These are phyloP conservation scores for Euphrasia arctica DNA, from an alignment of 305 asterid genomes.

Conservation along the genomic window DNA sequence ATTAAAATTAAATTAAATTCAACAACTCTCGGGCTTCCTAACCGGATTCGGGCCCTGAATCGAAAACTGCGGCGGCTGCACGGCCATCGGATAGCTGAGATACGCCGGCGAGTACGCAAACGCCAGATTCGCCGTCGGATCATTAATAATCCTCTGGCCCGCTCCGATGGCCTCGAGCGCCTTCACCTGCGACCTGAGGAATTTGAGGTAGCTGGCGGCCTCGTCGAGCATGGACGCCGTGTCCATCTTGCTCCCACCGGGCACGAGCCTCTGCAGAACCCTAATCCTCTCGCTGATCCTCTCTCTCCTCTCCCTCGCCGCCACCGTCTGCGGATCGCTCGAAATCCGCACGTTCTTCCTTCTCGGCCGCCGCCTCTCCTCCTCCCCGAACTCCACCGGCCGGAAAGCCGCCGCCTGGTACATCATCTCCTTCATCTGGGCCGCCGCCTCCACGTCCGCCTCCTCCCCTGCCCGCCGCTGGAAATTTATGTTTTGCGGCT, in stretches of 20 bases:
- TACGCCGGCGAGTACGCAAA: slow-evolving; percentile 40
- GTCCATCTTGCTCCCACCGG: slow-evolving; percentile 96
- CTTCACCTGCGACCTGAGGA: slow-evolving; percentile 73
- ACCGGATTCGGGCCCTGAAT: slow-evolving; percentile 32
- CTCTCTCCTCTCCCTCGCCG: slow-evolving; percentile 93
- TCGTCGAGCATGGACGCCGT: slow-evolving; percentile 99
- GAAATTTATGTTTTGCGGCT: slow-evolving; percentile 52
- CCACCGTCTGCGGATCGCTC: slow-evolving; percentile 88
- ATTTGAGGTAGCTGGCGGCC: slow-evolving; percentile 89
- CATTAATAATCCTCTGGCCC: slow-evolving; percentile 31
- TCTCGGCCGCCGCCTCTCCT: slow-evolving; percentile 59
- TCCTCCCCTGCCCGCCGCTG: slow-evolving; percentile 50
- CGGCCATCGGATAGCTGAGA: slow-evolving; percentile 43
- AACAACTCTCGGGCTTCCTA: slow-evolving; percentile 29
- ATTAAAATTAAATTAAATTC: too few relatives aligned
- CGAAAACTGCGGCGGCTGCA: slow-evolving; percentile 28
- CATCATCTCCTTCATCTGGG: slow-evolving; percentile 96
- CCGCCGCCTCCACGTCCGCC: slow-evolving; percentile 85
- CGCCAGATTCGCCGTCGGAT: slow-evolving; percentile 31
- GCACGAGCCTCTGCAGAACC: slow-evolving; percentile 83
- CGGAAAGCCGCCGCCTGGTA: slow-evolving; percentile 88
- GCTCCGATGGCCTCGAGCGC: slow-evolving; percentile 67
- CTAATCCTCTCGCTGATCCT: slow-evolving; percentile 88
- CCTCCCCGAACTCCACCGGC: slow-evolving; percentile 73
- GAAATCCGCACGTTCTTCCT: slow-evolving; percentile 79